Percentiles rank a stretch among this genome's conserved stretches.
Evolutionary conservation across 202 grass and related monocot genomes (phyloP).

Genomic region (Panicum virgatum): DNA sequence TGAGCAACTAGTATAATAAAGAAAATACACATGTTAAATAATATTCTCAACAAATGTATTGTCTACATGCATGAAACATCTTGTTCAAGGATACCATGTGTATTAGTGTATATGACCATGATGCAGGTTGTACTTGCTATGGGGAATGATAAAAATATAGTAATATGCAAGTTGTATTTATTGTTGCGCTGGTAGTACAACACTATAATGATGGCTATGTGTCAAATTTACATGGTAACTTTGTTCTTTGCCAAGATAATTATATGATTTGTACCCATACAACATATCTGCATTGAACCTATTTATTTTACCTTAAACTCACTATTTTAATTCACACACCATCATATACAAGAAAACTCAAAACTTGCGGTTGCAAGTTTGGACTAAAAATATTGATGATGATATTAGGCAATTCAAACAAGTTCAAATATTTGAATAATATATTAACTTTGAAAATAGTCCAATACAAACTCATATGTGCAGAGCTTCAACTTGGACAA

Average conservation of each 20-base stretch:
- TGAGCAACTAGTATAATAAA: not conserved
- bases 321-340: not conserved
- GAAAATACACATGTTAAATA: not conserved
- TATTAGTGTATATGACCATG: not conserved
- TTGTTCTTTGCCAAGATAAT: too few relatives aligned
- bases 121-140: not conserved
- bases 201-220: too few relatives aligned
- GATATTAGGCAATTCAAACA: not conserved
- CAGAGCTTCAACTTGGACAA: not conserved
- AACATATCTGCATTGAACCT: too few relatives aligned
- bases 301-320: not conserved
- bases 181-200: too few relatives aligned
- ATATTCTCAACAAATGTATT: not conserved
- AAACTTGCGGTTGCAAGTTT: not conserved
- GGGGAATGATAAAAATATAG: not conserved
- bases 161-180: too few relatives aligned
- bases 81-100: not conserved
- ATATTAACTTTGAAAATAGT: not conserved
- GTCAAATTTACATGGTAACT: too few relatives aligned
- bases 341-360: not conserved
- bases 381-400: not conserved
- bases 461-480: not conserved
- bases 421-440: not conserved
- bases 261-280: too few relatives aligned
- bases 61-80: not conserved